phyloP scores from a whole-genome alignment of 2,329 filamentous ascomycete genomes.

The Aspergillus brunneoviolaceus region DNA sequence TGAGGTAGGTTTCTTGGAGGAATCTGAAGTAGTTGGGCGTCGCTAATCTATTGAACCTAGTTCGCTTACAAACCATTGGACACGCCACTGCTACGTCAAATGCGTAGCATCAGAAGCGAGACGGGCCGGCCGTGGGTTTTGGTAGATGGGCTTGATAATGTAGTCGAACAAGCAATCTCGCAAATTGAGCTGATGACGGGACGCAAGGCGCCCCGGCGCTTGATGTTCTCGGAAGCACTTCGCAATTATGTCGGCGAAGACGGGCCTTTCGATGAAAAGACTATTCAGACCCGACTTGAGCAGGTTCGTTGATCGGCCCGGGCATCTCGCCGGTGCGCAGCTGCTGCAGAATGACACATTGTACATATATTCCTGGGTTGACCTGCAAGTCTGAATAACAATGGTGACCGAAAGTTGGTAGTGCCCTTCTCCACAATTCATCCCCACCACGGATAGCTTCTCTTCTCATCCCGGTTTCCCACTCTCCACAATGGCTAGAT shows the following conservation, averaged over 20 bases:
- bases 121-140: slow-evolving; percentile 63
- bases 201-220: slow-evolving; percentile 64
- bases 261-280: slow-evolving; percentile 39
- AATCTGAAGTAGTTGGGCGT: slow-evolving; percentile 8
- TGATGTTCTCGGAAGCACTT: slow-evolving; percentile 68
- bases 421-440: too few species aligned
- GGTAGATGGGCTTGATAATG: slow-evolving; percentile 71
- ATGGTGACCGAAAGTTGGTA: neutral
- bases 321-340: neutral
- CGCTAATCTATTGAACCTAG: slow-evolving; percentile 16
- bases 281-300: slow-evolving; percentile 37
- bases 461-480: neutral
- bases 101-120: slow-evolving; percentile 59
- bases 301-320: slow-evolving; percentile 23
- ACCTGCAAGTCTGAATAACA: neutral
- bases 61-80: slow-evolving; percentile 69
- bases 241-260: slow-evolving; percentile 37
- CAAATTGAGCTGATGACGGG: slow-evolving; percentile 82
- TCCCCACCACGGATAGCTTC: neutral
- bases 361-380: neutral
- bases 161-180: slow-evolving; percentile 77
- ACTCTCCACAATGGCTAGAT: neutral
- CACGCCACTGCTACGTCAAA: slow-evolving; percentile 69
- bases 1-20: slow-evolving; percentile 51
- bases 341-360: neutral